Base-by-base conservation (phyloP, 2,329 filamentous ascomycete species). In the Aspergillus floridensis region DNA sequence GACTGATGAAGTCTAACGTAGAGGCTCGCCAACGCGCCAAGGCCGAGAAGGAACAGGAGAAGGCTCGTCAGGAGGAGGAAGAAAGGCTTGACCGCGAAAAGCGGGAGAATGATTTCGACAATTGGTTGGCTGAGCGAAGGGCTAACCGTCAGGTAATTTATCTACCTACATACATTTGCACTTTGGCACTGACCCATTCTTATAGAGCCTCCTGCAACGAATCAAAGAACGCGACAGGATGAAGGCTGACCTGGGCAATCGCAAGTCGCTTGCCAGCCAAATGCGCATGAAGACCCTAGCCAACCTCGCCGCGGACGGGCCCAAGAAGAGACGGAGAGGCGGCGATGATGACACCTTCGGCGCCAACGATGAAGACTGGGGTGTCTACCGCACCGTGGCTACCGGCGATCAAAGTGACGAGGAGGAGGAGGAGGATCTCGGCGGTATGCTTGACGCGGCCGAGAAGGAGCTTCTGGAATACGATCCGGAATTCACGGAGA, bases 201-300 rank as follows among this genome's bases (percentile, higher is more conserved):
- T 6, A n/a, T 77, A 86, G 64, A 84, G 85, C 22, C 81, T 96
- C 2, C 83, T 89, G 7, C 81, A 91, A 69, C 92, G 87, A 75
- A 96, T 99, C 76, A 97, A 96, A 75, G 93, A 98, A 67, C 88
- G 92, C 55, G 92, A 98, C 70, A 87, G 93, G 19, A 84, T 97
- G 62, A 97, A 96, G 78, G 91, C 92, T 48, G 95, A 99, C 71
- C 85, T 97, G 1, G 93, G 93, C 58, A 98, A 98, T 77, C 90
- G 95, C 71, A 99, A 99, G 76, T 97, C 93, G 0, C 86, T 97
- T 21, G 95, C 95, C 8, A 95, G 90, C 59, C 93, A 98, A 76
- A 96, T 96, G 78, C 90, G 95, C 63, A 99, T 99, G 95, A 98
- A 98, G 79, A 93, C 89, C 53, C 92, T 99, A 59, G 95, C 95